Evolutionary conservation across 2,329 filamentous ascomycete species (phyloP).

Genomic region (Fusarium sp.): DNA sequence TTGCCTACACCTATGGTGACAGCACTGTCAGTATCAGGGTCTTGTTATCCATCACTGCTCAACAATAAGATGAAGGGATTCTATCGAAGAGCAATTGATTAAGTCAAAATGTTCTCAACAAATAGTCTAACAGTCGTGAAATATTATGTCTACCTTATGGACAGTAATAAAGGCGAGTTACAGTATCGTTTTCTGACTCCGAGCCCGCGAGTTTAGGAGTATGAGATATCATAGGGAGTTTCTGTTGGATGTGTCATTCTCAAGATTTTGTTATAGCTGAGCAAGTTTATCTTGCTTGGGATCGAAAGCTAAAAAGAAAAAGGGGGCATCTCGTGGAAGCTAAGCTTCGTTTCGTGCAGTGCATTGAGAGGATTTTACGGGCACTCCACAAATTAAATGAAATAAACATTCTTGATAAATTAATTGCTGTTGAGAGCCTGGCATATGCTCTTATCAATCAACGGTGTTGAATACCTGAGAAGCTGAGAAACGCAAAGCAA

Average conservation of each 20-base stretch:
- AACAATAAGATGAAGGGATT: too few species aligned
- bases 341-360: too few species aligned
- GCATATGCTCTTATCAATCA: slow-evolving; percentile 23
- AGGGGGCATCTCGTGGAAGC: too few species aligned
- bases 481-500: background rate
- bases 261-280: background rate
- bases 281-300: background rate
- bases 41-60: too few species aligned
- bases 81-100: too few species aligned
- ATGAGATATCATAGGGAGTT: background rate
- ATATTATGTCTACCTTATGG: too few species aligned
- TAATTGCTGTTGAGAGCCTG: slow-evolving; percentile 23
- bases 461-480: slow-evolving; percentile 15
- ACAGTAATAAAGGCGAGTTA: background rate
- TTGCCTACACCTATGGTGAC: too few species aligned
- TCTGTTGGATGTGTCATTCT: background rate
- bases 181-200: background rate
- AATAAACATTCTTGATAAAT: background rate
- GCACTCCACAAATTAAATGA: background rate
- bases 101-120: too few species aligned
- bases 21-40: too few species aligned
- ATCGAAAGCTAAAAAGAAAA: background rate
- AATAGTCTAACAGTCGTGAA: too few species aligned
- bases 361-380: too few species aligned
- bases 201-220: background rate